Evolutionary conservation across 1,284 basidiomycete genomes (phyloP), one percentile per base, ranked within the genome.

Genomic region (Leccinum pseudoinsigne): DNA sequence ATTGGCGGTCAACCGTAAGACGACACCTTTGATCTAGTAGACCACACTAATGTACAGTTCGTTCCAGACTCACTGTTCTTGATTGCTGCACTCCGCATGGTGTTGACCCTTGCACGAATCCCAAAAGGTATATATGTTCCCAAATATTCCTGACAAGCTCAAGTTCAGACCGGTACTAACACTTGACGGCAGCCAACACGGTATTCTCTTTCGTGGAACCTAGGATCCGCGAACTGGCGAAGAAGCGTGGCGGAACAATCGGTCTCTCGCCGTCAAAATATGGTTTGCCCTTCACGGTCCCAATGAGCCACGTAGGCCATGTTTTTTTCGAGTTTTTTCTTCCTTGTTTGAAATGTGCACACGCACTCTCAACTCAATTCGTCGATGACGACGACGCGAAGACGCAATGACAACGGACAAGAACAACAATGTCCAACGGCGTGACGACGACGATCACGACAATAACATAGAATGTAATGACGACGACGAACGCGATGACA

Each of bases 1-100:
- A 45, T 58, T 73, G 45, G 10, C 57, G 34, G 55, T 55, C n/a
- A 21, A 55, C 10, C 26, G 53, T 55, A 21, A 54, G 26, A 18
- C 11, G 16, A 18, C n/a, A 12, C 28, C 16, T 26, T 31, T 18
- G n/a, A 31, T 56, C 28, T 8, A 31, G 23, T 8, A 31, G 23
- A 23, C 12, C 12, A 55, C n/a, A 55, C 7, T 34, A 18, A 8
- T 31, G 4, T 36, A 28, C 18, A 9, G n/a, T 31, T 26, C n/a
- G 11, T 14, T 21, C 12, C 8, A 56, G 55, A 56, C 18, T 12
- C 55, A 18, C 55, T 4, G 2, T 34, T 34, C 10, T 38, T 56
- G 31, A 21, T 56, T 56, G 55, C 55, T 36, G 34, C 55, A 23
- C 55, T 56, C n/a, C 55, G 55, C 6, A 36, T 56, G 55, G 31